phyloP scores from a whole-genome alignment of 306 rosid genomes.

The Rubus idaeus region DNA sequence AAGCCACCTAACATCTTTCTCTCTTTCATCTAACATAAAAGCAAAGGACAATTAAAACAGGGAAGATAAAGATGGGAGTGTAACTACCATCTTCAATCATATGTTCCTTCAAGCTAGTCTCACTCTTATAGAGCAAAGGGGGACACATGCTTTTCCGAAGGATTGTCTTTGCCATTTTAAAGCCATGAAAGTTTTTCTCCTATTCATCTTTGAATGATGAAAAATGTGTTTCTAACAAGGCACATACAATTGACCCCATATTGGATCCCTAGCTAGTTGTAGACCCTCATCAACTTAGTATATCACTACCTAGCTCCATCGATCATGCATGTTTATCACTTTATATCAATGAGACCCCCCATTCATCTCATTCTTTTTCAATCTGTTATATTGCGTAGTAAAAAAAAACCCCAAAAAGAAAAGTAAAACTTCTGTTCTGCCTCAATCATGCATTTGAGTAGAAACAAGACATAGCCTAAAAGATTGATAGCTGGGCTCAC shows the following conservation, averaged over 20 bases:
- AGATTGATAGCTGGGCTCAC: conserved; percentile 21
- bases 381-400: background rate
- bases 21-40: conserved; percentile 37
- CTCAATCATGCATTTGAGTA: conserved; percentile 24
- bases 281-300: conserved; percentile 42
- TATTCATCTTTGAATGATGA: conserved; percentile 43
- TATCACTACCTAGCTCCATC: conserved; percentile 23
- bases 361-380: conserved; percentile 4
- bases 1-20: conserved; percentile 40
- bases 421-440: conserved; percentile 12
- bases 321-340: conserved; percentile 9
- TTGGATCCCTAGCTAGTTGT: conserved; percentile 35
- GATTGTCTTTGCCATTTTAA: conserved; percentile 52
- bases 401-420: background rate
- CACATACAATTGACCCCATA: conserved; percentile 41
- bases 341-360: conserved; percentile 26
- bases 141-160: conserved; percentile 59
- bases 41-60: conserved; percentile 43
- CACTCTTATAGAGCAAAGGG: conserved; percentile 34
- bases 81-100: conserved; percentile 60
- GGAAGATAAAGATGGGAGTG: conserved; percentile 56
- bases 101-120: conserved; percentile 40
- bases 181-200: conserved; percentile 52
- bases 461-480: conserved; percentile 31
- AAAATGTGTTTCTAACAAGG: conserved; percentile 28